Base-by-base conservation (phyloP, 768 basidiomycete species). In the Lactifluus hygrophoroides region DNA sequence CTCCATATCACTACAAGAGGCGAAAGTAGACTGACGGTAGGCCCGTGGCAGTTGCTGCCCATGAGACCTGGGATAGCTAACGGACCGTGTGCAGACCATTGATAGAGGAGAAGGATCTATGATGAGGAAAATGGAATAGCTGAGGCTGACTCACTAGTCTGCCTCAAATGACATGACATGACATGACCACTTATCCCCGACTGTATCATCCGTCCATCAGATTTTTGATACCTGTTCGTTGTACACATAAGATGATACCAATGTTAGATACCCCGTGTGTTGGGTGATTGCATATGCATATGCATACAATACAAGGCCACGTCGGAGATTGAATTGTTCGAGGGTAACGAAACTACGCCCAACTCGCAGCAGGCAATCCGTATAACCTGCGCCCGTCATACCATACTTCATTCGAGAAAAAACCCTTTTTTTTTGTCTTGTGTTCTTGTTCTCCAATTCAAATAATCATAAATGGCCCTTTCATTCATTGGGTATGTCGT, bases 401-500 rank as follows among this genome's bases (percentile, higher is more conserved):
- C 6, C n/a, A n/a, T n/a, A n/a, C n/a, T n/a, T n/a, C n/a, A n/a
- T n/a, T n/a, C n/a, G n/a, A n/a, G n/a, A 37, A 42, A 21, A 37
- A 38, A n/a, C 45, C 55, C 44, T 50, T n/a, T 13, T 37, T 28
- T 38, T 21, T 21, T 43, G 6, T 45, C 52, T 10, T 44, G 23
- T 23, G 11, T 25, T 47, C 43, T 53, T 50, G 38, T 17, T 35
- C 1, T 32, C 28, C 54, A 54, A 45, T 50, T 53, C 48, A 51
- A 44, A 47, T 44, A 27, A 52, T 52, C 42, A 51, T 17, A 47
- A 23, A 64, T 63, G 62, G 61, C 64, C 23, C 62, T 63, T 30
- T 63, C 64, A 23, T 64, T 64, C 51, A 64, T 64, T 35, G 64
- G 64, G 64, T 64, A 1, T 32, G 61, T 17, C 14, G 8, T 21